A percentile compares a stretch with the other conserved stretches of the same genome.
Conservation (phyloP, 345 rosid species). For the Psidium guajava region DNA sequence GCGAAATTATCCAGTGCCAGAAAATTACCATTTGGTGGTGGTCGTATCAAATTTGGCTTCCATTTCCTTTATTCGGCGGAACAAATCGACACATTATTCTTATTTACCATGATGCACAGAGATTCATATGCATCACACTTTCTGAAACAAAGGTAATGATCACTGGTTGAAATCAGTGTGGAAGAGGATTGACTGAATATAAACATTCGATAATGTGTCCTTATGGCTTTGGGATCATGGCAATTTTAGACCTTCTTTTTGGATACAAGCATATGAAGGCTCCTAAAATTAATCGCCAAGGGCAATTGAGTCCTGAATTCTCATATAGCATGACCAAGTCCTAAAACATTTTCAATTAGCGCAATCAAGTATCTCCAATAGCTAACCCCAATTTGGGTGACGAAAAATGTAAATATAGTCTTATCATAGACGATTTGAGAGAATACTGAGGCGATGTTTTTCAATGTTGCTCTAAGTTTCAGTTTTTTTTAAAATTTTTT, state of each 20-base stretch:
- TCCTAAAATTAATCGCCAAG: neutral
- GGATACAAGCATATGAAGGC: neutral
- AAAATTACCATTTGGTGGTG: neutral
- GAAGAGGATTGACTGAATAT: neutral
- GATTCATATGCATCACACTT: neutral
- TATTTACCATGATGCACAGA: neutral
- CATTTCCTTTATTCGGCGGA: neutral
- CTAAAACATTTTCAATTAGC: neutral
- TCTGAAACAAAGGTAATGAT: neutral
- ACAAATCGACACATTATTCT: neutral
- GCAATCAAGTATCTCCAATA: neutral
- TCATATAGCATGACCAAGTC: neutral
- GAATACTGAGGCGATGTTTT: too few species aligned
- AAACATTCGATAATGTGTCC: neutral
- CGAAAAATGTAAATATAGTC: neutral
- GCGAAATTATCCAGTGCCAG: neutral
- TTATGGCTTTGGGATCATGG: neutral
- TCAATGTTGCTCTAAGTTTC: too few species aligned
- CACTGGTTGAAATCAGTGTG: neutral
- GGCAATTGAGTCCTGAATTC: neutral
- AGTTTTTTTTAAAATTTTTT: too few species aligned
- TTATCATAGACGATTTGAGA: too few species aligned
- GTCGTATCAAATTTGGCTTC: neutral
- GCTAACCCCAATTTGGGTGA: neutral
- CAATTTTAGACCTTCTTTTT: neutral